Evolutionary conservation across 495 filamentous ascomycete species (phyloP), one percentile per base, ranked within the genome.

Genomic region (Talaromyces wortmannii): DNA sequence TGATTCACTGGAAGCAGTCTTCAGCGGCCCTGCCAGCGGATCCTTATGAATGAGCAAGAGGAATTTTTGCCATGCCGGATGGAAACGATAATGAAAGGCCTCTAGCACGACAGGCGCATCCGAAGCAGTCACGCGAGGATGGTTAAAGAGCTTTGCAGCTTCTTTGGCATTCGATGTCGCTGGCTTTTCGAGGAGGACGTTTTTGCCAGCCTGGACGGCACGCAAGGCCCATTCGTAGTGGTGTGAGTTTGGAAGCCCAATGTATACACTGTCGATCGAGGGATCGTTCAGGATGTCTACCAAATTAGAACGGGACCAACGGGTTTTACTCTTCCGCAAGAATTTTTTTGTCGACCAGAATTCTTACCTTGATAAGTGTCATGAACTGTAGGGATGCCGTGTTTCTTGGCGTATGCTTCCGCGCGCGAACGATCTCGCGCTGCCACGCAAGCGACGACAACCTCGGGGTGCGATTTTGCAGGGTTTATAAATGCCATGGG

Each of bases 41-140:
- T 63, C 52, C 1, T 63, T 56, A 43, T 74, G 71, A 23, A 83
- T 60, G 10, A 69, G 62, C 0, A 73, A 61, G 7, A 77, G 68
- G 57, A 83, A 83, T 0, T 55, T 55, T 15, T 70, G 62, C 75
- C 76, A 83, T 6, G 77, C 69, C 3, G 82, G 83, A 48, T 83
- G 77, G 61, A 85, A 87, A 12, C 68, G 63, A 55, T 67, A 70
- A 61, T 84, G 82, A 46, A 82, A 75, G 6, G 83, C 83, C 63
- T 88, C 85, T 3, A 87, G 70, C 0, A 86, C 59, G 8, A 87
- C 72, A 6, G 66, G 64, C 0, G 63, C 67, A 31, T 57, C 48
- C 0, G 55, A 30, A 0, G 57, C 54, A 44, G 48, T 63, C n/a
- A 78, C 50, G 13, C 62, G n/a, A 2, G 66, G 66, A 7, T 65